Percentiles rank a stretch among this genome's conserved stretches.
Evolutionary conservation across 2,329 filamentous ascomycete genomes (phyloP).

Genomic region (Ceratocystis ficicola): DNA sequence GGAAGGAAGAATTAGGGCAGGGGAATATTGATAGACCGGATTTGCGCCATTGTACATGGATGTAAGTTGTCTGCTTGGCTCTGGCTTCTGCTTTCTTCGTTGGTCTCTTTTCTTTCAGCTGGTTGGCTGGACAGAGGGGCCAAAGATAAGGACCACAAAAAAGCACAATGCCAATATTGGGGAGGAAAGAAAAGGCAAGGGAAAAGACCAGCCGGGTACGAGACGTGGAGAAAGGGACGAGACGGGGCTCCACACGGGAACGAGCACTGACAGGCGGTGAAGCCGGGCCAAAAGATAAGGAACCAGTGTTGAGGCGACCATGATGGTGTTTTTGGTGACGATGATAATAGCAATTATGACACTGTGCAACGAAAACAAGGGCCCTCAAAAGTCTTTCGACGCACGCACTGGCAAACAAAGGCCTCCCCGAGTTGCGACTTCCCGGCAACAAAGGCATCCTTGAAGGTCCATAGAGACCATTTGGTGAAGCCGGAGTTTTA

Average conservation of each 20-base stretch:
- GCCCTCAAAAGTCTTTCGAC: not conserved
- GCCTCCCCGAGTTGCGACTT: not conserved
- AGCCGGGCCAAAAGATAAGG: constrained; percentile 9
- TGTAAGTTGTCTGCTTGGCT: constrained; percentile 4
- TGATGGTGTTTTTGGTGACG: not conserved
- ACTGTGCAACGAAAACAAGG: constrained; percentile 4
- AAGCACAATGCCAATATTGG: constrained; percentile 1
- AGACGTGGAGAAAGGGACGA: constrained; percentile 5
- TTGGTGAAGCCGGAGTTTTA: not conserved
- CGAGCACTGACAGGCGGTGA: constrained; percentile 9
- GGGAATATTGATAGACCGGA: not conserved
- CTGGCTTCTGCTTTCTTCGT: not conserved
- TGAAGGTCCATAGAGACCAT: not conserved
- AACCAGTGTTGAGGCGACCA: not conserved
- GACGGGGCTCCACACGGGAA: constrained; percentile 8
- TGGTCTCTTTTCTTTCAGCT: constrained; percentile 6
- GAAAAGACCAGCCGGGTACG: constrained; percentile 3
- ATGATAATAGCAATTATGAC: not conserved
- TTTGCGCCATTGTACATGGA: not conserved
- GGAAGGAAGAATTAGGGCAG: not conserved
- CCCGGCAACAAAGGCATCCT: not conserved
- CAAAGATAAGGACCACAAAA: constrained; percentile 1
- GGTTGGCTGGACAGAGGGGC: not conserved
- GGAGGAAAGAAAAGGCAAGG: not conserved
- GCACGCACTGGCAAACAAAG: not conserved